These are phyloP conservation scores for Candida pini DNA, from an alignment of 805 yeast genomes.

Conservation along the genomic window DNA sequence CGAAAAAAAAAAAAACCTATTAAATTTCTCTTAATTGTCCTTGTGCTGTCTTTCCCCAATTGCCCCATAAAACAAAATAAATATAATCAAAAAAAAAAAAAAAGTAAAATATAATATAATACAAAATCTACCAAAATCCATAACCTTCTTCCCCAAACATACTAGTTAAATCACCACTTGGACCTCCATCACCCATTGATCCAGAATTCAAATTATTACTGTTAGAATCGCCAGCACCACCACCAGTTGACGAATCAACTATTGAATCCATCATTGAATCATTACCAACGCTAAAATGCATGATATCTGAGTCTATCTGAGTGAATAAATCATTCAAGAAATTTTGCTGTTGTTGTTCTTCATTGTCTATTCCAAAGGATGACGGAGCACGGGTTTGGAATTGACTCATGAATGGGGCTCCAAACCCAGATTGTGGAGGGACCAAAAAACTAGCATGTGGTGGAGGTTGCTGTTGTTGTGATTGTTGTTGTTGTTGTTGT, in stretches of 20 bases:
- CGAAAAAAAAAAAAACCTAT: too few species aligned
- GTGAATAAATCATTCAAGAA: conserved; percentile 24
- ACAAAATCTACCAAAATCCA: conserved; percentile 21
- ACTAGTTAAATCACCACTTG: conserved; percentile 7
- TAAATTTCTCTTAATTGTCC: too few species aligned
- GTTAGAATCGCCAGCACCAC: neutral
- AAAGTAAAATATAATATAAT: neutral
- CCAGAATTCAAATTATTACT: neutral
- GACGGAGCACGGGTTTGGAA: neutral
- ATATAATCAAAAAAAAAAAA: too few species aligned
- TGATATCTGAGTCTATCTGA: conserved; percentile 29
- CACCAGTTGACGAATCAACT: neutral
- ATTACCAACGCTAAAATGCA: conserved; percentile 17
- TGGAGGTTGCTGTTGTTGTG: neutral
- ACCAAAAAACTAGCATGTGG: neutral
- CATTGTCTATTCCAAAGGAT: too few species aligned
- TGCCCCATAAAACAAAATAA: too few species aligned
- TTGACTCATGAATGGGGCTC: neutral
- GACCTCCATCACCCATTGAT: neutral
- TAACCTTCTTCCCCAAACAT: conserved; percentile 24
- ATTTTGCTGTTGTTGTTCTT: conserved; percentile 19
- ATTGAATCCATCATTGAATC: conserved; percentile 10
- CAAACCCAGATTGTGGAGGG: neutral
- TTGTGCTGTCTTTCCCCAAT: too few species aligned
- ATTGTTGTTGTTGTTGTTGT: conserved; percentile 12